Evolutionary conservation across 2,329 filamentous ascomycete genomes (phyloP).

Genomic region (Curvularia verruculosa): DNA sequence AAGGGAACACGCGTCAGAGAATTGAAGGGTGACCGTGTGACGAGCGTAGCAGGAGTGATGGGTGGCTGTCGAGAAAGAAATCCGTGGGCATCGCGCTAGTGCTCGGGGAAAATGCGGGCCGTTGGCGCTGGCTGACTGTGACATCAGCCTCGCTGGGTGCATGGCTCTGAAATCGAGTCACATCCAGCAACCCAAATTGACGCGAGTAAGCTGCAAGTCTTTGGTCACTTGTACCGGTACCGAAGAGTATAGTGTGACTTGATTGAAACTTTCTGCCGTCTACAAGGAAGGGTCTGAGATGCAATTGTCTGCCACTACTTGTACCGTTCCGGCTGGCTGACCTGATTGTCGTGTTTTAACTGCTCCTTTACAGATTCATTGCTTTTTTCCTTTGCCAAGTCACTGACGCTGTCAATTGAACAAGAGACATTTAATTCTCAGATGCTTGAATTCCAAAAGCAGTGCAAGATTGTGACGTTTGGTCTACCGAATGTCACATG

Average conservation of each 20-base stretch:
- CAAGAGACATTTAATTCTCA: background rate
- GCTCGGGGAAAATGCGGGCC: constrained; percentile 31
- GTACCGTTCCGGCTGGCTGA: background rate
- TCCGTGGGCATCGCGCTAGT: constrained; percentile 30
- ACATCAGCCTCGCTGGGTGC: constrained; percentile 15
- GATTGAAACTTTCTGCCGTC: background rate
- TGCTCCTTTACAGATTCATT: background rate
- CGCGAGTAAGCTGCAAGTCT: background rate
- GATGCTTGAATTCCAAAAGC: background rate
- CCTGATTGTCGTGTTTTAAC: background rate
- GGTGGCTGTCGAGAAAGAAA: constrained; percentile 26
- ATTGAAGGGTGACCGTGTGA: constrained; percentile 35
- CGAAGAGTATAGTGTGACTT: background rate
- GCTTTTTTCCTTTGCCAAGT: background rate
- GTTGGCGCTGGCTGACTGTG: constrained; percentile 16
- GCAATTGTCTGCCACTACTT: constrained; percentile 12
- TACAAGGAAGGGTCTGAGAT: constrained; percentile 4
- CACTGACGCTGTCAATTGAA: background rate
- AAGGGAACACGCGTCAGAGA: constrained; percentile 25
- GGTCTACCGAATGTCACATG: background rate
- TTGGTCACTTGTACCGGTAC: background rate
- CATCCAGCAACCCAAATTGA: background rate
- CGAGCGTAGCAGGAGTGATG: constrained; percentile 21
- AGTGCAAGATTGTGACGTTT: background rate
- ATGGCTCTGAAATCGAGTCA: background rate